Evolutionary conservation across 495 filamentous ascomycete genomes (phyloP), one percentile per base, ranked within the genome.

Genomic region (Aspergillus bridgeri): DNA sequence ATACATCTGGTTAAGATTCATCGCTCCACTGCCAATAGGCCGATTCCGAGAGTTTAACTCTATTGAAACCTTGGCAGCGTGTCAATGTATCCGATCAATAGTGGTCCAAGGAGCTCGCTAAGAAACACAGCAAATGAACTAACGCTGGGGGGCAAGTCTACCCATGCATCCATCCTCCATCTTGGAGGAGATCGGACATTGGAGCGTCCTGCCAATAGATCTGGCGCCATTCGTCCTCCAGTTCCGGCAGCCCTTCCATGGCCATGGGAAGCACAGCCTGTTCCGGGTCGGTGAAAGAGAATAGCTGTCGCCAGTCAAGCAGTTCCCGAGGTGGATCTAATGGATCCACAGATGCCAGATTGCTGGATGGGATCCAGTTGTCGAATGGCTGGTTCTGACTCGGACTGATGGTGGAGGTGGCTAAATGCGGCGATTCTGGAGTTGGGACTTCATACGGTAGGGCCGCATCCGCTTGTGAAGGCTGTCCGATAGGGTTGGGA

Each of bases 171-270:
- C 74, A 76, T 19, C 70, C 67, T 23, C 71, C 71, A 56, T 79
- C 76, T 25, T 72, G 72, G 38, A 79, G 62, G 24, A 79, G 61
- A 59, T 78, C 76, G 15, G 75, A 67, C 71, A 79, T 72, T 0
- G 74, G 74, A 1, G 70, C 70, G 25, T 79, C 76, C 56, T 78
- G 75, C 76, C 73, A 76, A 56, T 79, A 79, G 3, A 79, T 72
- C 57, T 78, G 75, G 18, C 76, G 70, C 76, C 76, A 79, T 59
- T 79, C 76, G 25, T 79, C 73, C 60, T 79, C 76, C 42, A 79
- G 56, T 48, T 78, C 75, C 17, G 72, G 66, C 0, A 78, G 58
- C 11, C 71, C 74, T 27, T 78, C 76, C 33, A 75, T 64, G 13
- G 70, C 58, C 59, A 75, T 72, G 6, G 75, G 74, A 6, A 65